Base-by-base conservation (phyloP, 768 basidiomycete species). In the Naganishia onofrii region DNA sequence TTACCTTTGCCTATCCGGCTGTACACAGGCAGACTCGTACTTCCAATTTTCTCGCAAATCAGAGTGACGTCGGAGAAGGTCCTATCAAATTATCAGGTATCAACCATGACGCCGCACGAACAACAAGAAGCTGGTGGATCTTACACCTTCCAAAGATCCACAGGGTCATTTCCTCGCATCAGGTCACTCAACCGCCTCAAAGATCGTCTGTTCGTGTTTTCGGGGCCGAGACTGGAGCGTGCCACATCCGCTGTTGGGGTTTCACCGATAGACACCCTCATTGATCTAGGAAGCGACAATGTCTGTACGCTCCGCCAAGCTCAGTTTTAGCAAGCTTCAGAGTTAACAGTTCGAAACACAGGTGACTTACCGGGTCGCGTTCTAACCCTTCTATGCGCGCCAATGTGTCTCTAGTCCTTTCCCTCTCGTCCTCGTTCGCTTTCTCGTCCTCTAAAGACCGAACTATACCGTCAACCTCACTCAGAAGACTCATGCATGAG, bases 401-500 rank as follows among this genome's bases (percentile, higher is more conserved):
- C 74, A 96, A 91, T 1, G 92, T 89, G 79, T 99, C 95, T 17
- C 95, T 85, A 3, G 94, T 96, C 83, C 90, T 90, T 82, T 96
- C 92, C 36, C 95, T 88, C 79, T 95, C 93, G 78, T 98, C 95
- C 81, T 92, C 92, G 79, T 91, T 90, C 67, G 93, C 90, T 84
- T 98, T 98, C 84, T 99, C 93, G 76, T 97, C 95, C 80, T 99
- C 95, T 68, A 99, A 97, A 71, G 90, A 91, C 54, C 95, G 86
- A 57, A 99, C 95, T 75, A 98, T 95, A 23, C 86, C 88, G 82
- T 99, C 96, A 8, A 99, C 91, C 80, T 98, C 93, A 23, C 93
- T 92, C 0, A 97, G 93, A 91, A 98, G 95, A 78, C 90, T 89
- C 51, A 95, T 83, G 15, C 94, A 96, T 31, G 78, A 77, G 80